phyloP scores from a whole-genome alignment of 352 stramenopile genomes.

The Phytopythium cucurbitacearum region DNA sequence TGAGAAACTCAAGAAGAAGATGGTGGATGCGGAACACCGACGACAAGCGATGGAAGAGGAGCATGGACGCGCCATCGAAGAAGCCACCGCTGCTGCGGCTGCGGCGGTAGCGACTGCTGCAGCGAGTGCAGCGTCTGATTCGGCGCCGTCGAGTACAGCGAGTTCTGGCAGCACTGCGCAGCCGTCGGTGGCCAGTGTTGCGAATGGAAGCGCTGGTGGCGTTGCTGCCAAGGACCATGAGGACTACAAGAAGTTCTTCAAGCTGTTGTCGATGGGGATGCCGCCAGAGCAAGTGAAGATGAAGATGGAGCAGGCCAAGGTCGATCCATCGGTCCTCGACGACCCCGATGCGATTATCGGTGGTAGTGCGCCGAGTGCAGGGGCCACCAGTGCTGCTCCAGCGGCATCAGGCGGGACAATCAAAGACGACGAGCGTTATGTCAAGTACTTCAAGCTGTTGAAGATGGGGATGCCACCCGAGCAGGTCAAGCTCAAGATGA shows the following conservation, averaged over 20 bases:
- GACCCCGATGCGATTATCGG: conserved; percentile 63
- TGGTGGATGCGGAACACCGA: conserved; percentile 47
- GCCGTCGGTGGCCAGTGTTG: conserved; percentile 3
- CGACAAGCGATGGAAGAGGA: conserved; percentile 53
- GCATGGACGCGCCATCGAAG: conserved; percentile 27
- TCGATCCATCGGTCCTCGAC: conserved; percentile 66
- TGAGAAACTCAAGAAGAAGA: conserved; percentile 72
- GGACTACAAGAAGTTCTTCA: conserved; percentile 82
- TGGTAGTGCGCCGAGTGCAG: conserved; percentile 13
- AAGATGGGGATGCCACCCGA: conserved; percentile 94
- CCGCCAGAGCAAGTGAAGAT: conserved; percentile 80
- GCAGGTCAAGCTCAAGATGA: conserved; percentile 95
- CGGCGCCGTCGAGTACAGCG: neutral
- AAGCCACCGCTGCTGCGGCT: conserved; percentile 21
- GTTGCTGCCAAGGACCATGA: conserved; percentile 66
- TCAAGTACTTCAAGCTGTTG: conserved; percentile 96
- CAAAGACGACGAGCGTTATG: conserved; percentile 81
- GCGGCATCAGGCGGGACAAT: conserved; percentile 20
- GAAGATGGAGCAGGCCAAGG: conserved; percentile 76
- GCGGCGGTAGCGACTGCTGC: conserved; percentile 11
- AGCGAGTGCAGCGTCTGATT: conserved; percentile 7
- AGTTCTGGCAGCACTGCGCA: neutral
- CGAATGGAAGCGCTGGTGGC: conserved; percentile 17
- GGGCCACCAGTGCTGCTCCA: conserved; percentile 1
- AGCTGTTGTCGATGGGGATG: conserved; percentile 75